Evolutionary conservation across 1,139 yeast species (phyloP).

Genomic region (Pichia norvegensis): DNA sequence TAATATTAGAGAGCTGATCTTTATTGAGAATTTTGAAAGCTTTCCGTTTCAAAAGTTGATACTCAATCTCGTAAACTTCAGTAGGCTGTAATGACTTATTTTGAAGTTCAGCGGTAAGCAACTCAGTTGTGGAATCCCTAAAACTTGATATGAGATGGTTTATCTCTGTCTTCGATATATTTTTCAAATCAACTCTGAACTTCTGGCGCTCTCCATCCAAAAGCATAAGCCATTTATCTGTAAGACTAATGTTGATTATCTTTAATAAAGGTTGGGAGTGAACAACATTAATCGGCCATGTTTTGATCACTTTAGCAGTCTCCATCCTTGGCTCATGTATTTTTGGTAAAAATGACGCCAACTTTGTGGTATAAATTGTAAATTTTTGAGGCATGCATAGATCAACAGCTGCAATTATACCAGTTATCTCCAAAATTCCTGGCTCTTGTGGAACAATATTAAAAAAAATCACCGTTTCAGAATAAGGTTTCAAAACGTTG

Average conservation of each 20-base stretch:
- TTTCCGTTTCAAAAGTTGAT: conserved; percentile 49
- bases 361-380: conserved; percentile 21
- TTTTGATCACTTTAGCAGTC: neutral
- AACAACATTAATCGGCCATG: conserved; percentile 34
- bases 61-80: conserved; percentile 72
- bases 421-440: conserved; percentile 37
- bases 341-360: conserved; percentile 4
- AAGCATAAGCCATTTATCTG: conserved; percentile 67
- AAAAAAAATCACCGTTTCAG: conserved; percentile 34
- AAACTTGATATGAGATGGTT: conserved; percentile 55
- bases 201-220: conserved; percentile 64
- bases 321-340: neutral
- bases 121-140: conserved; percentile 68
- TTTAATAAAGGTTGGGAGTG: conserved; percentile 62
- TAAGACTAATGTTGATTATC: conserved; percentile 45
- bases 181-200: conserved; percentile 47
- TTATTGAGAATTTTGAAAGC: conserved; percentile 40
- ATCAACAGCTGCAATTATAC: conserved; percentile 39
- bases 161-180: conserved; percentile 48
- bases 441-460: conserved; percentile 37
- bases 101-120: conserved; percentile 40
- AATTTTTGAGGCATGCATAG: conserved; percentile 36
- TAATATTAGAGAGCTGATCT: conserved; percentile 20
- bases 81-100: conserved; percentile 42
- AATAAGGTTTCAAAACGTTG: conserved; percentile 28